Percentiles rank a stretch among this genome's conserved stretches.
Conservation (phyloP, 345 rosid genomes). For the Salix udensis region DNA sequence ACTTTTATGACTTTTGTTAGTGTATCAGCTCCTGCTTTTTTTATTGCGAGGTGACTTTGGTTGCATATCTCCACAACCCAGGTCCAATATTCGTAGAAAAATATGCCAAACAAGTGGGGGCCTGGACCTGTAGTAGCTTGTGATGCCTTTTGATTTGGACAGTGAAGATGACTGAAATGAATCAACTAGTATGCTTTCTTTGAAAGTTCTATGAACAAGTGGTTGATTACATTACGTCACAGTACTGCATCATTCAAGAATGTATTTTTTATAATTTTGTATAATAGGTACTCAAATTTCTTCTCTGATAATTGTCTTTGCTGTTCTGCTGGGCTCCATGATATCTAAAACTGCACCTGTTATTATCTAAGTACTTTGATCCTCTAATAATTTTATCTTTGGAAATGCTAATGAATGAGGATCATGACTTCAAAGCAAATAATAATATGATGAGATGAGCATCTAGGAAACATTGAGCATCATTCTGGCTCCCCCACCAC, state of each 20-base stretch:
- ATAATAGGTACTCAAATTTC: not conserved
- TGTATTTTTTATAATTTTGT: not conserved
- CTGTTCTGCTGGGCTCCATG: not conserved
- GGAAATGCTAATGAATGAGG: not conserved
- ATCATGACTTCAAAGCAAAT: not conserved
- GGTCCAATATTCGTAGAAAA: not conserved
- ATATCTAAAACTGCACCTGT: not conserved
- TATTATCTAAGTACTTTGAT: not conserved
- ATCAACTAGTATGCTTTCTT: not conserved
- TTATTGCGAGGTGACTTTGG: not conserved
- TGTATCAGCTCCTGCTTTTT: not conserved
- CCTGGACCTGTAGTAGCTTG: not conserved
- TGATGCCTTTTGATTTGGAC: conserved; percentile 6
- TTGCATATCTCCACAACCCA: not conserved
- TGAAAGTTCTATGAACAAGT: conserved; percentile 5
- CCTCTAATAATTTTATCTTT: not conserved
- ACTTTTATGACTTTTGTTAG: not conserved
- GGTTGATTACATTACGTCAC: not conserved
- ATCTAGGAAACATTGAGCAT: not conserved
- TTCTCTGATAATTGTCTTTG: not conserved
- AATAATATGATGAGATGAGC: not conserved
- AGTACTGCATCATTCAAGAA: not conserved
- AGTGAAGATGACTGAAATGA: conserved; percentile 7
- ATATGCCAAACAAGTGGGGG: not conserved
- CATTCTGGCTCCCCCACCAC: not conserved